Evolutionary conservation across 2,329 filamentous ascomycete species (phyloP).

Genomic region (Neonectria magnoliae): DNA sequence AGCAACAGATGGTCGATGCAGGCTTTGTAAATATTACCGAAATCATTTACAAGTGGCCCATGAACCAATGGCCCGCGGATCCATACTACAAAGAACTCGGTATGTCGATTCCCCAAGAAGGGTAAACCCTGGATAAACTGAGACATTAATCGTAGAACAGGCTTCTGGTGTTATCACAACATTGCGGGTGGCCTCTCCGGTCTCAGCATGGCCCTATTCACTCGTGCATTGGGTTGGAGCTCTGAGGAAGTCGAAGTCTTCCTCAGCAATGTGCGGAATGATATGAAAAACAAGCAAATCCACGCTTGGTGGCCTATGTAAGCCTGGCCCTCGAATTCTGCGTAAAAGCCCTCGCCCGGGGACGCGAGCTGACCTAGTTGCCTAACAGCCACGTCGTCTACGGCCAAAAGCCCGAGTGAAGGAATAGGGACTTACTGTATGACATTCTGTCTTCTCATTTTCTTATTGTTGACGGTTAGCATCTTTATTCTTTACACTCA

Average conservation of each 20-base stretch:
- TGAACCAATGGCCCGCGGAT: conserved; percentile 62
- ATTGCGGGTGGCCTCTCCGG: conserved; percentile 48
- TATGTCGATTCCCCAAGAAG: conserved; percentile 14
- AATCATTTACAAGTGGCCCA: conserved; percentile 59
- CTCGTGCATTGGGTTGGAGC: conserved; percentile 49
- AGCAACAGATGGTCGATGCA: conserved; percentile 56
- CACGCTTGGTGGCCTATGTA: conserved; percentile 54
- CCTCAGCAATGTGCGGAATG: conserved; percentile 45
- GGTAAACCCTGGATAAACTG: too few species aligned
- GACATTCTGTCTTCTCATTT: not conserved
- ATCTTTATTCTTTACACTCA: not conserved
- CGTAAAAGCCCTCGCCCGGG: not conserved
- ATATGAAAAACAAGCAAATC: conserved; percentile 47
- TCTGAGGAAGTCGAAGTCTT: conserved; percentile 47
- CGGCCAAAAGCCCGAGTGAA: conserved; percentile 36
- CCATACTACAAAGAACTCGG: conserved; percentile 62
- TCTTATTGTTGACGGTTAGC: not conserved
- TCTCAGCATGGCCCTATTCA: conserved; percentile 52
- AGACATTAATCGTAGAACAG: conserved; percentile 49
- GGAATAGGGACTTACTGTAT: not conserved
- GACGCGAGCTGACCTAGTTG: not conserved
- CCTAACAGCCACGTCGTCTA: conserved; percentile 36
- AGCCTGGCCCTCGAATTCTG: conserved; percentile 23
- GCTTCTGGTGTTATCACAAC: conserved; percentile 49
- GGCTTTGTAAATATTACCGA: conserved; percentile 64